phyloP scores from a whole-genome alignment of 2,329 filamentous ascomycete genomes.

The Hawksworthiomyces lignivorus region DNA sequence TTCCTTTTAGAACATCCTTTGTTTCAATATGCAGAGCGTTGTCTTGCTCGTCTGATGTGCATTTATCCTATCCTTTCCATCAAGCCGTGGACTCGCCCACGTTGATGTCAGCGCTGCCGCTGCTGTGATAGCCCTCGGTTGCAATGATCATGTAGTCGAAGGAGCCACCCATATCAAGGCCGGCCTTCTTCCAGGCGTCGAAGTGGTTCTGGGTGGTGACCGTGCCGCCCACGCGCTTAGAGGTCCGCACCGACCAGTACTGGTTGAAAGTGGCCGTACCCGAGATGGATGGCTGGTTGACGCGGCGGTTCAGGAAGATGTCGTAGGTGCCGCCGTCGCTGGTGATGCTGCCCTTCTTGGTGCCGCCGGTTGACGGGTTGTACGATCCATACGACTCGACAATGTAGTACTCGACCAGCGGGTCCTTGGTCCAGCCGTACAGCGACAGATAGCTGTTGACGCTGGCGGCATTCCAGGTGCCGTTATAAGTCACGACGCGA shows the following conservation, averaged over 20 bases:
- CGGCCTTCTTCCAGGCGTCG: slow-evolving; percentile 36
- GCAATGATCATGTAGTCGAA: slow-evolving; percentile 42
- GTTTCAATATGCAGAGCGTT: too few relatives aligned
- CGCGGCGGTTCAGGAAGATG: slow-evolving; percentile 25
- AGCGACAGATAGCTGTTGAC: slow-evolving; percentile 12
- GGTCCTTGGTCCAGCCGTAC: slow-evolving; percentile 17
- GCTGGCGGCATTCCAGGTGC: slow-evolving; percentile 23
- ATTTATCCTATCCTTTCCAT: too few relatives aligned
- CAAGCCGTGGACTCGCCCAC: too few relatives aligned
- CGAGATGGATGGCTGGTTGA: slow-evolving; percentile 35
- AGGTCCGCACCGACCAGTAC: slow-evolving; percentile 42
- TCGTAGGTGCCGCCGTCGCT: slow-evolving; percentile 28
- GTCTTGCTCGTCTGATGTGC: too few relatives aligned
- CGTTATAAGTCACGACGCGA: slow-evolving; percentile 19
- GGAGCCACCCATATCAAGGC: slow-evolving; percentile 32
- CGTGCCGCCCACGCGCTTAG: slow-evolving; percentile 40
- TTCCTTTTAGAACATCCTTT: too few relatives aligned
- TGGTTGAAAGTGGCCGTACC: slow-evolving; percentile 42
- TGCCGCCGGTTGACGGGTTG: slow-evolving; percentile 12
- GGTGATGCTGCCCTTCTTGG: slow-evolving; percentile 21
- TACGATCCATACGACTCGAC: slow-evolving; percentile 15
- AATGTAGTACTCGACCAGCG: slow-evolving; percentile 17
- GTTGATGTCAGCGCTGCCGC: slow-evolving; percentile 23
- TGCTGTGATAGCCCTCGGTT: slow-evolving; percentile 36
- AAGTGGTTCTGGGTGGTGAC: slow-evolving; percentile 41